Evolutionary conservation across 139 green algal genomes (phyloP), one percentile per base, ranked within the genome.

Genomic region (Diplosphaera chodatii): DNA sequence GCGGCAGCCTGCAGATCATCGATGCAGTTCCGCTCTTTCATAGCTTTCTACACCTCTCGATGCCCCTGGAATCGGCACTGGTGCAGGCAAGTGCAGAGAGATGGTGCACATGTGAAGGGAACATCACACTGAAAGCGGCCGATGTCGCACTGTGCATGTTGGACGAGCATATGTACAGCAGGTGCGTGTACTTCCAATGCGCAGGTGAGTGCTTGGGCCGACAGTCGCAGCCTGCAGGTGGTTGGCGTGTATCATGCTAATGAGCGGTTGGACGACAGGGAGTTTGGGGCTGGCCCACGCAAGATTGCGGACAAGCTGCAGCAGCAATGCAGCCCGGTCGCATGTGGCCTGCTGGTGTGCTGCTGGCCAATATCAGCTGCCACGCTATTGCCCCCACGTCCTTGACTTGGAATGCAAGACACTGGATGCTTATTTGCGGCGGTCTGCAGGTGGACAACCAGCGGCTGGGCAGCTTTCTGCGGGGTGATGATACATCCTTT

Each of bases 231-330:
- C 21, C 68, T 84, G 21, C n/a, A 74, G n/a, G 65, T 93, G 34
- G 76, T 94, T 0, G 89, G 89, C 16, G 91, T 91, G 76, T 94
- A 94, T 74, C 85, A 94, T 64, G 80, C 69, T 27, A 91, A 92
- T 40, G 84, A 89, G 59, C 79, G 70, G 23, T 69, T 86, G 1
- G 68, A 71, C 3, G 85, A 92, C 40, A 32, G 55, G 16, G 82
- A 92, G 40, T 76, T 94, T n/a, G 70, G 79, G 4, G 40, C 72
- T 23, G 55, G 71, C 16, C 80, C 76, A 1, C 72, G 75, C 4
- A 88, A 82, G 21, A 76, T 92, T 25, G 87, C 83, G 22, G 86
- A 92, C 79, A 75, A 79, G 5, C 48, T 94, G 28, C 69, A 74
- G 40, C 56, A 66, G 55, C 33, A 59, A 18, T 59, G 70, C 64